Evolutionary conservation across 805 yeast genomes (phyloP).

Genomic region (Candida cerambycidarum): DNA sequence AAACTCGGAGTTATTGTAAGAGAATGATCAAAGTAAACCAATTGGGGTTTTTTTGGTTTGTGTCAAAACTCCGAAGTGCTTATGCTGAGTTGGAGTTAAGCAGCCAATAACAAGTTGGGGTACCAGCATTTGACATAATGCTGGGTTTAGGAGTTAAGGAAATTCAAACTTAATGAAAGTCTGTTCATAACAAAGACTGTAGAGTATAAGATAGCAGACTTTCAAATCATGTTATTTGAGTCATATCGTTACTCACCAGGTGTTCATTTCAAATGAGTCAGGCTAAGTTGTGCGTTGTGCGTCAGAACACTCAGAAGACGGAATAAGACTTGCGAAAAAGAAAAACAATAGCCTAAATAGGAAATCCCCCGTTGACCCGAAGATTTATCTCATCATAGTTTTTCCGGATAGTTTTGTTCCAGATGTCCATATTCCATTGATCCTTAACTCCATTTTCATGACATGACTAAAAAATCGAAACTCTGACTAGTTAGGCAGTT

Average conservation of each 20-base stretch:
- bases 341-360: neutral
- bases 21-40: neutral
- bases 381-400: neutral
- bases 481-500: too few species aligned
- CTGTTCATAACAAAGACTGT: too few species aligned
- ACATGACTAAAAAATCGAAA: too few species aligned
- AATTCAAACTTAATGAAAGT: too few species aligned
- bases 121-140: neutral
- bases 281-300: neutral
- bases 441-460: constrained; percentile 3
- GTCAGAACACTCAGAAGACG: neutral
- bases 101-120: neutral
- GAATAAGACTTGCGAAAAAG: neutral
- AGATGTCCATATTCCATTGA: constrained; percentile 2
- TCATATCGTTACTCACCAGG: too few species aligned
- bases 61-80: neutral
- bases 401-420: constrained; percentile 2
- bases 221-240: too few species aligned
- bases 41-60: neutral
- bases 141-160: too few species aligned
- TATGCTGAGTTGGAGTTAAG: neutral
- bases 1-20: too few species aligned
- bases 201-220: too few species aligned
- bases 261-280: too few species aligned
- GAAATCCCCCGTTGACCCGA: constrained; percentile 2